Evolutionary conservation across 2,329 filamentous ascomycete species (phyloP), one percentile per base, ranked within the genome.

Genomic region (Ophiostoma novo-ulmi): DNA sequence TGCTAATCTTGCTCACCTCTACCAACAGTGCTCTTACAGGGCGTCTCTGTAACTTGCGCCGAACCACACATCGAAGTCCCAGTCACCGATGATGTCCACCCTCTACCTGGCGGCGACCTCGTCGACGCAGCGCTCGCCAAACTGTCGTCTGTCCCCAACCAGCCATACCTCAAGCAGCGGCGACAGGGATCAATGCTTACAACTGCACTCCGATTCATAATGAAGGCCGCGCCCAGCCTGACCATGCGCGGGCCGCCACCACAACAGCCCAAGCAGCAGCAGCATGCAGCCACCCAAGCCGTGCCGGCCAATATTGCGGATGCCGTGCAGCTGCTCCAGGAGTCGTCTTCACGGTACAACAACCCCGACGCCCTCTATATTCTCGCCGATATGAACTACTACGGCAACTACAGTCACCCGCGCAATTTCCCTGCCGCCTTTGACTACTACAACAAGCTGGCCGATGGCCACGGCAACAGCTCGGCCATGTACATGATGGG

Each of bases 401-500:
- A 95, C 76, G 95, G 95, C 78, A 97, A 98, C 80, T 97, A 90
- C 80, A 91, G 92, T 31, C 87, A 97, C 76, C 94, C 94, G 1
- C 86, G 90, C 74, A 89, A 97, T 78, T 93, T 97, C 75, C 83
- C 86, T 41, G 84, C 87, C 67, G 92, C 95, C 0, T 97, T 97
- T 78, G 84, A 86, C 74, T 87, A 92, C 81, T 99, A 98, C 80
- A 84, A 91, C 73, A 85, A 89, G 73, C 85, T 99, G 70, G 92
- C 94, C 2, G 84, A 85, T 22, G 79, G 89, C 72, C 87, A 91
- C 74, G 95, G 94, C 64, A 98, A 99, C 79, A 90, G 88, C 74
- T 97, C 94, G 14, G 95, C 95, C 1, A 93, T 98, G 79, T 91
- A 97, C 80, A 97, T 99, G 94, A 79, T 98, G 66, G 95, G 92